A percentile compares a stretch with the other conserved stretches of the same genome.
These are phyloP conservation scores for Psilocybe azurescens DNA, from an alignment of 768 basidiomycete genomes.

Conservation along the genomic window DNA sequence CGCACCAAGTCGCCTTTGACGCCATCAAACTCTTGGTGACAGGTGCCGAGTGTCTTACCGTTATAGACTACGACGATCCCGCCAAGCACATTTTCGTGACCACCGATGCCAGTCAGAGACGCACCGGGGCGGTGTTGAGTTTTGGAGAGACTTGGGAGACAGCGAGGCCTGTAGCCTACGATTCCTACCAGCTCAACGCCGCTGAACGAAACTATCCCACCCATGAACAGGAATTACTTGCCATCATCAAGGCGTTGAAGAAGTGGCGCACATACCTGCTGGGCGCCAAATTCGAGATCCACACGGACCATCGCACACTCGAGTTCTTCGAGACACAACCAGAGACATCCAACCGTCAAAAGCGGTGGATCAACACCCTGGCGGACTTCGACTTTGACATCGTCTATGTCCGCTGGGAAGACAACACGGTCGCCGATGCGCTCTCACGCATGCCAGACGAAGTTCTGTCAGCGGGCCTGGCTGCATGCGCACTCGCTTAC, in stretches of 20 bases:
- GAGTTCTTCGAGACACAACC: conserved; percentile 36
- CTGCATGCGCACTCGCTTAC: conserved; percentile 10
- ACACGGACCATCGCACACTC: conserved; percentile 41
- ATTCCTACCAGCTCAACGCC: conserved; percentile 30
- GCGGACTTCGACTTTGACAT: conserved; percentile 41
- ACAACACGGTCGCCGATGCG: conserved; percentile 40
- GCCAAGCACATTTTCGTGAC: conserved; percentile 35
- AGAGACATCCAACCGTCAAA: conserved; percentile 34
- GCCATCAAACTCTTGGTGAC: conserved; percentile 31
- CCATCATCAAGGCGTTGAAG: conserved; percentile 35
- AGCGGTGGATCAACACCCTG: conserved; percentile 38
- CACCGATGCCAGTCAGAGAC: conserved; percentile 32
- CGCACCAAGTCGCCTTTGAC: conserved; percentile 32
- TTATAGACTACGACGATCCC: conserved; percentile 22
- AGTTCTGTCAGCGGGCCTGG: background rate
- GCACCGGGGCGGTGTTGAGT: conserved; percentile 33
- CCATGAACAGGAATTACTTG: conserved; percentile 43
- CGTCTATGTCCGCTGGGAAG: conserved; percentile 36
- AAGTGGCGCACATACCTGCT: conserved; percentile 27
- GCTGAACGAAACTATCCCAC: conserved; percentile 38
- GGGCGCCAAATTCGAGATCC: conserved; percentile 27
- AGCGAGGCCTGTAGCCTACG: conserved; percentile 34
- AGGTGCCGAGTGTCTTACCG: conserved; percentile 17
- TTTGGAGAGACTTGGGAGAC: conserved; percentile 35
- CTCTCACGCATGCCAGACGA: conserved; percentile 32